A percentile compares a stretch with the other conserved stretches of the same genome.
Evolutionary conservation across 495 filamentous ascomycete species (phyloP).

Genomic region (Lophiostoma macrostomum): DNA sequence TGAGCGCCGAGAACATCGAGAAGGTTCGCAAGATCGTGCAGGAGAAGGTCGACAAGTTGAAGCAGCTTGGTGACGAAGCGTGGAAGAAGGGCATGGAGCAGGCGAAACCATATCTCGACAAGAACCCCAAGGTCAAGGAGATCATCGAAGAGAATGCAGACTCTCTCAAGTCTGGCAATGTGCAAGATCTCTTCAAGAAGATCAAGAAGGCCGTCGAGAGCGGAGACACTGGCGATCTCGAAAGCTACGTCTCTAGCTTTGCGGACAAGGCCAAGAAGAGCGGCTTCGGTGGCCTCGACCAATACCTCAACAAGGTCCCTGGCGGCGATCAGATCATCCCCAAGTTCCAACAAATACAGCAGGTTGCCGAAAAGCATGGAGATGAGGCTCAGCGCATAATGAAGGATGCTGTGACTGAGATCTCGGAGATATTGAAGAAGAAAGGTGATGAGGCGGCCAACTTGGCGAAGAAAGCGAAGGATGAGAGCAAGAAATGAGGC

Average conservation of each 20-base stretch:
- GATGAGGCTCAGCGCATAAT: conserved; percentile 58
- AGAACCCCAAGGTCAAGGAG: conserved; percentile 63
- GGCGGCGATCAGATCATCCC: conserved; percentile 54
- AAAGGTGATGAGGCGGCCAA: conserved; percentile 44
- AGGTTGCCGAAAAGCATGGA: conserved; percentile 56
- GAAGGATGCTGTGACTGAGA: conserved; percentile 57
- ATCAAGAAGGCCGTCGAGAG: conserved; percentile 54
- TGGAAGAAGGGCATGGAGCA: conserved; percentile 63
- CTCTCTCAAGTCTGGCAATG: conserved; percentile 57
- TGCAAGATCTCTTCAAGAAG: conserved; percentile 51
- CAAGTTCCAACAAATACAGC: conserved; percentile 53
- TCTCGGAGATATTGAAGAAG: conserved; percentile 48
- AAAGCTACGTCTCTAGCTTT: conserved; percentile 56
- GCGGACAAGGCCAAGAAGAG: conserved; percentile 53
- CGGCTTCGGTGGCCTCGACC: conserved; percentile 41
- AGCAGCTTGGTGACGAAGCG: conserved; percentile 59
- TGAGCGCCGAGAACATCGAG: conserved; percentile 47
- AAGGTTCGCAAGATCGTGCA: conserved; percentile 60
- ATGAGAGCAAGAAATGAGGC: conserved; percentile 22
- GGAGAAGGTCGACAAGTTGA: conserved; percentile 60
- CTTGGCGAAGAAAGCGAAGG: conserved; percentile 41
- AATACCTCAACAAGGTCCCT: conserved; percentile 53
- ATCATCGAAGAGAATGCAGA: conserved; percentile 60
- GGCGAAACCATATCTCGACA: conserved; percentile 60
- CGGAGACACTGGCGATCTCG: conserved; percentile 53